Evolutionary conservation across 2,329 filamentous ascomycete genomes (phyloP).

Genomic region (Curvularia sp.): DNA sequence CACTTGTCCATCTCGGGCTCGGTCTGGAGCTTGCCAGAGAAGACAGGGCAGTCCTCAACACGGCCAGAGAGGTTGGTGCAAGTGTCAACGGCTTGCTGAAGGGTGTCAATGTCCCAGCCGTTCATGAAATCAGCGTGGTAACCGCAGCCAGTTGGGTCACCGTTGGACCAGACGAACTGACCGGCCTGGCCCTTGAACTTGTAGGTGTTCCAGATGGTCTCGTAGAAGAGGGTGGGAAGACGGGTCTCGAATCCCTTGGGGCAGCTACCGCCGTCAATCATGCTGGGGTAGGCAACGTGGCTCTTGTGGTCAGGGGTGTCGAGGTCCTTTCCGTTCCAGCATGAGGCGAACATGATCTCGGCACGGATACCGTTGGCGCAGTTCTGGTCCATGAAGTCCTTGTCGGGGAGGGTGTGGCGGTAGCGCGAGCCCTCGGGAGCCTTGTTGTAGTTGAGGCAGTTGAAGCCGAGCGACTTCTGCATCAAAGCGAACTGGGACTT

Average conservation of each 20-base stretch:
- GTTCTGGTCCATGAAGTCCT: conserved; percentile 78
- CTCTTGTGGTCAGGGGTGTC: conserved; percentile 66
- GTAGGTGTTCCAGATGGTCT: conserved; percentile 63
- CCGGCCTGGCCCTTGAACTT: conserved; percentile 59
- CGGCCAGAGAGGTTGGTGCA: conserved; percentile 76
- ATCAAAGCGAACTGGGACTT: conserved; percentile 73
- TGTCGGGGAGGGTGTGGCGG: conserved; percentile 82
- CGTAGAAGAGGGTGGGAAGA: conserved; percentile 66
- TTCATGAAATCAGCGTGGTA: conserved; percentile 75
- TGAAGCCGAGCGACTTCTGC: conserved; percentile 90
- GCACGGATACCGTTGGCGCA: conserved; percentile 80
- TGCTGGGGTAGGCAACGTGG: conserved; percentile 69
- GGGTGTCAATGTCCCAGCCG: conserved; percentile 71
- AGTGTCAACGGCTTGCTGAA: conserved; percentile 71
- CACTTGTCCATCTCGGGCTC: conserved; percentile 65
- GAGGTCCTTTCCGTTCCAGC: conserved; percentile 70
- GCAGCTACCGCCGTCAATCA: conserved; percentile 62
- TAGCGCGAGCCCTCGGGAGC: conserved; percentile 74
- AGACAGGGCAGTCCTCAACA: conserved; percentile 77
- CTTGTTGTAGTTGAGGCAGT: conserved; percentile 83
- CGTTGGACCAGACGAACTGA: conserved; percentile 72
- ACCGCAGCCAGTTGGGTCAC: conserved; percentile 76
- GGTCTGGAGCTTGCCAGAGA: conserved; percentile 64
- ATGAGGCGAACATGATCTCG: conserved; percentile 77
- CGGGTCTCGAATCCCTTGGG: conserved; percentile 62